These are phyloP conservation scores for Sporothrix euskadiensis DNA, from an alignment of 2,329 filamentous ascomycete genomes.

Conservation along the genomic window DNA sequence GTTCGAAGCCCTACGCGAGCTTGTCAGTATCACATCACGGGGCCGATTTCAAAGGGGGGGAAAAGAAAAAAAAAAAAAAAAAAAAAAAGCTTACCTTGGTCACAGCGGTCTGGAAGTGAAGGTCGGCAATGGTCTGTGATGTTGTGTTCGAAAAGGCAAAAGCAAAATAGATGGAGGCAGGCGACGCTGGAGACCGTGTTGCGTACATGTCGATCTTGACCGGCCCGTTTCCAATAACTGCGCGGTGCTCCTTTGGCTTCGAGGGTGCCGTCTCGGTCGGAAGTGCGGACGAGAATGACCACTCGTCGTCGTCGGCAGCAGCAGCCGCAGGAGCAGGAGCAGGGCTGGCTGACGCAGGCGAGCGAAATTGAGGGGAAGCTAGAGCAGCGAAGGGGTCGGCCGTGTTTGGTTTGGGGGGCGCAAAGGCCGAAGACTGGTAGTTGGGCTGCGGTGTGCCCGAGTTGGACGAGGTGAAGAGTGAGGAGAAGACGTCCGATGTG, in stretches of 20 bases:
- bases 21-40: not conserved
- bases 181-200: constrained; percentile 55
- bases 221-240: constrained; percentile 67
- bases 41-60: not conserved
- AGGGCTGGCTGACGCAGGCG: constrained; percentile 42
- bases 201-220: constrained; percentile 75
- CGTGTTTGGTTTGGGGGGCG: constrained; percentile 45
- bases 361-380: constrained; percentile 43
- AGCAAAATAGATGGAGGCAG: constrained; percentile 65
- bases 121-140: constrained; percentile 67
- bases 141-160: constrained; percentile 85
- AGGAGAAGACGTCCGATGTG: constrained; percentile 46
- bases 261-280: constrained; percentile 56
- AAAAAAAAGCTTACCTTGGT: constrained; percentile 67
- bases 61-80: not conserved
- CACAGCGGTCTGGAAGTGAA: constrained; percentile 90
- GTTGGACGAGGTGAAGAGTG: constrained; percentile 54
- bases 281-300: constrained; percentile 86
- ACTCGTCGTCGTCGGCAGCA: constrained; percentile 75
- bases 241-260: constrained; percentile 60
- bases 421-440: constrained; percentile 51
- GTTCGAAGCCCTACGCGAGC: constrained; percentile 68
- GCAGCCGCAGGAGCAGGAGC: constrained; percentile 36
- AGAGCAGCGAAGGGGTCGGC: constrained; percentile 58
- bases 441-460: constrained; percentile 55